Conservation (phyloP, 495 filamentous ascomycete genomes). For the Penicillium lagena region DNA sequence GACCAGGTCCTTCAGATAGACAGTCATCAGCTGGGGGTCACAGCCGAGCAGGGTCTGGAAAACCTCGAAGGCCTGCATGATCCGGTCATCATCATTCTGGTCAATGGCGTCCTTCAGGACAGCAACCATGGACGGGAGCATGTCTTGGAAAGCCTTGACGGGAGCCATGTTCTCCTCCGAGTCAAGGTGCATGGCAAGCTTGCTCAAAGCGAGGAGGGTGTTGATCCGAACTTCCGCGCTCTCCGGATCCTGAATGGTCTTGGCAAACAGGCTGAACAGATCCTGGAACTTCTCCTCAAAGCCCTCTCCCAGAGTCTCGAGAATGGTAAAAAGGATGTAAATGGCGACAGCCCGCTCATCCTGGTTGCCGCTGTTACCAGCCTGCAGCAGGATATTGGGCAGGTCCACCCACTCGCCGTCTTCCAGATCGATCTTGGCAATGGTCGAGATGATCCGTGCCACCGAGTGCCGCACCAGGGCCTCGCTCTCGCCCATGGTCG, state of each 20-base stretch:
- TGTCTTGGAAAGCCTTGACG: constrained; percentile 64
- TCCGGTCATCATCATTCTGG: constrained; percentile 72
- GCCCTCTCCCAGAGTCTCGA: constrained; percentile 75
- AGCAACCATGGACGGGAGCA: constrained; percentile 81
- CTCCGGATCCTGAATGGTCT: constrained; percentile 84
- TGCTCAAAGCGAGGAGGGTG: constrained; percentile 86
- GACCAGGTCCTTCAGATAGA: constrained; percentile 83
- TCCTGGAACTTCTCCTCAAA: constrained; percentile 71
- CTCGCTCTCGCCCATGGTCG: constrained; percentile 69
- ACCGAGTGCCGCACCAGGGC: constrained; percentile 75
- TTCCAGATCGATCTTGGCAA: constrained; percentile 80
- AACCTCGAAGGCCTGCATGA: constrained; percentile 88
- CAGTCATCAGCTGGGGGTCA: constrained; percentile 74
- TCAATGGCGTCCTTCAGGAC: constrained; percentile 80
- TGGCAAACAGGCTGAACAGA: constrained; percentile 76
- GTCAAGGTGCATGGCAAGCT: constrained; percentile 80
- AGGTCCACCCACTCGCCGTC: constrained; percentile 84
- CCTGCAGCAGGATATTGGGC: constrained; percentile 64
- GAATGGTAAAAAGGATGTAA: constrained; percentile 85
- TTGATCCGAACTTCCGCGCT: constrained; percentile 90
- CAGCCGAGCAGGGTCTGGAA: constrained; percentile 94
- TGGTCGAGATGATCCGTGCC: constrained; percentile 78
- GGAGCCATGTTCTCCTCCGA: constrained; percentile 72
- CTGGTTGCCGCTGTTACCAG: constrained; percentile 62
- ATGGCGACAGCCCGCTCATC: constrained; percentile 82